A percentile compares a stretch with the other conserved stretches of the same genome.
phyloP scores from a whole-genome alignment of 768 basidiomycete genomes.

The Sutorius australiensis region DNA sequence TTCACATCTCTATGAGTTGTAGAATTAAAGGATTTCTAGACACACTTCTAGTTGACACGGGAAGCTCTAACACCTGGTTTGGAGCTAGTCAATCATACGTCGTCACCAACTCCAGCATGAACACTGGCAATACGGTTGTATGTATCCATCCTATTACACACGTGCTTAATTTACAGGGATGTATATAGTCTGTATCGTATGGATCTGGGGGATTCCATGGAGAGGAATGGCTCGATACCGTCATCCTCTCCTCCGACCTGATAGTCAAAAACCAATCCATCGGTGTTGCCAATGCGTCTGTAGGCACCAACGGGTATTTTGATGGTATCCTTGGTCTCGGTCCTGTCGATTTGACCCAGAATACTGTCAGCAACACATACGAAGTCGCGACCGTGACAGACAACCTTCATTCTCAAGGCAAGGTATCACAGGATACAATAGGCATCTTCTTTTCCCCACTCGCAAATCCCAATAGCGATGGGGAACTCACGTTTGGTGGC shows the following conservation, averaged over 20 bases:
- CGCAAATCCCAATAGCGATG: constrained; percentile 16
- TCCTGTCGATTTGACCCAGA: constrained; percentile 31
- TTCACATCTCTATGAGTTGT: neutral
- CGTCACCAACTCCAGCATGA: constrained; percentile 10
- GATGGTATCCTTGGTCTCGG: constrained; percentile 41
- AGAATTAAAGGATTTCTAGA: constrained; percentile 12
- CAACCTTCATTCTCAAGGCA: constrained; percentile 30
- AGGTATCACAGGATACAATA: constrained; percentile 26
- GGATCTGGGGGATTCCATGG: constrained; percentile 5
- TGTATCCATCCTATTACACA: neutral
- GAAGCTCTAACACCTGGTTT: constrained; percentile 33
- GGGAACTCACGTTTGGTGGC: constrained; percentile 29
- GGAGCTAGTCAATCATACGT: constrained; percentile 20
- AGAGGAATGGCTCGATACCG: constrained; percentile 17
- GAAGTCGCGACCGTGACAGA: constrained; percentile 34
- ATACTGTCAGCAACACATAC: constrained; percentile 12
- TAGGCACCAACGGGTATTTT: constrained; percentile 21
- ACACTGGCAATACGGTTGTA: constrained; percentile 21
- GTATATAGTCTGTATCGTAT: neutral
- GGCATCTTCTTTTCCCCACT: constrained; percentile 34
- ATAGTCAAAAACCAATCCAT: constrained; percentile 31
- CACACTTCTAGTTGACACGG: constrained; percentile 31
- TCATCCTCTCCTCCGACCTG: constrained; percentile 7
- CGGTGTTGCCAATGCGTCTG: constrained; percentile 28
- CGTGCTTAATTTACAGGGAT: constrained; percentile 4